Evolutionary conservation across 768 basidiomycete genomes (phyloP), one percentile per base, ranked within the genome.

Genomic region (Lentinula sp.): DNA sequence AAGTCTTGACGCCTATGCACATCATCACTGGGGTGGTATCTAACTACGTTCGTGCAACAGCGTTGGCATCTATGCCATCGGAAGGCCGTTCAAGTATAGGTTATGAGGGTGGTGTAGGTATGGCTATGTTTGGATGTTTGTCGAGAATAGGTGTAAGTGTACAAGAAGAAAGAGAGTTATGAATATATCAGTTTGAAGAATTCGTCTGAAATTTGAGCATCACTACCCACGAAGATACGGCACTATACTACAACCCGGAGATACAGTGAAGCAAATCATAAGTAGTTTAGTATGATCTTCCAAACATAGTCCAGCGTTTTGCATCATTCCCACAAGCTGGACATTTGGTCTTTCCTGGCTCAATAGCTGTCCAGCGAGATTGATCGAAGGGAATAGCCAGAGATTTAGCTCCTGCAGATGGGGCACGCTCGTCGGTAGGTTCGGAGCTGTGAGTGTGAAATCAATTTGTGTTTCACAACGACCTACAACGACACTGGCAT

Each of bases 231-330:
- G 6, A 43, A 43, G 4, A 43, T 43, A 16, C 16, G n/a, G 16
- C 16, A 43, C 42, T 28, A 28, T 28, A 28, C 28, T 28, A 23
- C n/a, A 48, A 48, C 16, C 46, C 8, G 28, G 28, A 21, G 23
- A 51, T 32, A 34, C 31, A 46, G 16, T 28, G 28, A 28, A 28
- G 28, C 28, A 28, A 28, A 28, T 3, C 28, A 28, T 3, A 28
- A 28, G 3, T 28, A 28, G n/a, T 51, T 71, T 82, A 93, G 70
- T 93, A 93, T 21, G 88, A 90, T 66, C 93, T 80, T 42, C 97
- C 97, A 74, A 98, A 99, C 83, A 99, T 79, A 65, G 95, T 95
- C 95, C 95, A 98, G 67, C 91, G 83, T 78, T 97, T 98, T 60
- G 95, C 91, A 68, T 91, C 86, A 63, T 82, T 78, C 34, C 88